Evolutionary conservation across 768 basidiomycete species (phyloP), one percentile per base, ranked within the genome.

Genomic region (Mycena crocata): DNA sequence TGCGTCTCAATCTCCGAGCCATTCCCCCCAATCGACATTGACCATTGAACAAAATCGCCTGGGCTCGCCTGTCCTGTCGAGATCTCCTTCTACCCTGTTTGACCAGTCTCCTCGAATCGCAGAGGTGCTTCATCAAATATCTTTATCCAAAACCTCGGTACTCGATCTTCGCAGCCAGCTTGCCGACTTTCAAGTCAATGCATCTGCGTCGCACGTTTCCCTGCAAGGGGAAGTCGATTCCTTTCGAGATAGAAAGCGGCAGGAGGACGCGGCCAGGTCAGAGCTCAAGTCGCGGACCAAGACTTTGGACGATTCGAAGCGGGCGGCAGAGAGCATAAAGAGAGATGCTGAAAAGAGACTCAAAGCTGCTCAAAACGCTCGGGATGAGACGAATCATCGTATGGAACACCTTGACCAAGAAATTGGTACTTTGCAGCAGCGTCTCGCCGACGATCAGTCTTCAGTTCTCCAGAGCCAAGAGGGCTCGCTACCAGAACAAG

Each of bases 341-440:
- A 86, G 89, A 48, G 96, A 98, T 50, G 94, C 92, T 5, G 97
- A 99, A 79, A 95, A 93, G 82, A 90, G 90, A 71, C 84, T 96
- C 64, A 92, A 90, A 72, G 82, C 85, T n/a, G 89, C 87, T 19
- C 89, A 90, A 75, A 83, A 74, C 45, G 81, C 85, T 66, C 87
- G 91, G 35, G 90, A 93, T 72, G 89, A 84, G 59, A 86, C 91
- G 0, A 82, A 77, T 24, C 84, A 83, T 71, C 84, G 86, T 44
- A 84, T 91, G 74, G 85, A 86, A 32, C 80, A 83, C 64, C 81
- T 93, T 59, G 87, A 89, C 66, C 80, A 86, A 66, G 89, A 91
- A 74, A 91, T 93, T 51, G 78, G 78, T 64, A 77, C 78, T 55
- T 72, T 94, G 49, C 85, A 84, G 56, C 82, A 86, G 46, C 85